These are phyloP conservation scores for Nicotiana tabacum DNA, from an alignment of 257 asterid species.

Conservation along the genomic window DNA sequence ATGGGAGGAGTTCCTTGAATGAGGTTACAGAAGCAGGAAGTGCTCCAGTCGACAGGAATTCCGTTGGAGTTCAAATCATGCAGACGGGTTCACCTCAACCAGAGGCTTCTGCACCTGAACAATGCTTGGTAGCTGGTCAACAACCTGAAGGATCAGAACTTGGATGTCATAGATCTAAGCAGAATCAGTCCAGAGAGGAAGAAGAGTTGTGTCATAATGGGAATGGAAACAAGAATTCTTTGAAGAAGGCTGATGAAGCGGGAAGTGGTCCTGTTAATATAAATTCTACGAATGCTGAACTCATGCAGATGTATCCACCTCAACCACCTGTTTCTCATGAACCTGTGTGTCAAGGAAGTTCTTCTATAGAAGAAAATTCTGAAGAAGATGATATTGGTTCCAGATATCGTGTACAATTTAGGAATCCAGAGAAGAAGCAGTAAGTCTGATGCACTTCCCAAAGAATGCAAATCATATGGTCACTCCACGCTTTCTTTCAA, in stretches of 20 bases:
- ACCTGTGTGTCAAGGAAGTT: slow-evolving; percentile 10
- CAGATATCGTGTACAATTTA: slow-evolving; percentile 27
- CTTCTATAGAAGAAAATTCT: slow-evolving; percentile 38
- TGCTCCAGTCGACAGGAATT: slow-evolving; percentile 2
- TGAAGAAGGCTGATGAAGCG: slow-evolving; percentile 15
- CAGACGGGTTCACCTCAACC: slow-evolving; percentile 1
- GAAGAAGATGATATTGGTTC: slow-evolving; percentile 43
- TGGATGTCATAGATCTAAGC: slow-evolving; percentile 14
- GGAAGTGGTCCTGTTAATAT: slow-evolving; percentile 10
- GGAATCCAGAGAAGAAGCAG: slow-evolving; percentile 30
- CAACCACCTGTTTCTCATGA: slow-evolving; percentile 22
- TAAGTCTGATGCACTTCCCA: slow-evolving; percentile 26
- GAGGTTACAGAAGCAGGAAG: neutral
- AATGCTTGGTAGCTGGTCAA: slow-evolving; percentile 20
- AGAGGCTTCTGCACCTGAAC: neutral
- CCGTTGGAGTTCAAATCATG: neutral
- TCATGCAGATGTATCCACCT: slow-evolving; percentile 19
- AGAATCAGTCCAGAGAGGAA: slow-evolving; percentile 18
- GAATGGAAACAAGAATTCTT: slow-evolving; percentile 22
- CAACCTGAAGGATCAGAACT: slow-evolving; percentile 14
- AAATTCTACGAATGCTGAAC: slow-evolving; percentile 9
- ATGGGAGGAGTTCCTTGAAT: slow-evolving; percentile 3
- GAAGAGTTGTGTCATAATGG: slow-evolving; percentile 15
- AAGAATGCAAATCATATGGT: neutral
- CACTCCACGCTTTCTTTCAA: neutral